A percentile compares a stretch with the other conserved stretches of the same genome.
phyloP scores from a whole-genome alignment of 257 asterid species.

The Leonotis leonurus region DNA sequence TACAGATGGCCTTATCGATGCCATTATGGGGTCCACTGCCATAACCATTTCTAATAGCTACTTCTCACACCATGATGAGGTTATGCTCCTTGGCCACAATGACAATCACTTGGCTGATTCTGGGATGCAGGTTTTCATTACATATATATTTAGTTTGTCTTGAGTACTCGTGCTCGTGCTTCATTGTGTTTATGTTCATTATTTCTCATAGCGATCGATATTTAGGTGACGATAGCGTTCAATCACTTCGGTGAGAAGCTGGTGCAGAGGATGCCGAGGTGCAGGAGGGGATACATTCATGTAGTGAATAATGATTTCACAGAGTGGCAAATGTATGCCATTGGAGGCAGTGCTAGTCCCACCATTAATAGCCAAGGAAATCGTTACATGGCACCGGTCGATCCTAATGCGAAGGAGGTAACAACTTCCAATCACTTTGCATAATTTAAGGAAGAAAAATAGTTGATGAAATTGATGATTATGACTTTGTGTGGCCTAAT shows the following conservation, averaged over 20 bases:
- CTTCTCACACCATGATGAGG: constrained; percentile 70
- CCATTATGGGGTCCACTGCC: constrained; percentile 75
- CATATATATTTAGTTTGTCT: no score
- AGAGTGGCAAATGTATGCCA: constrained; percentile 62
- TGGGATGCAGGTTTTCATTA: constrained; percentile 98
- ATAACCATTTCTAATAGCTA: constrained; percentile 71
- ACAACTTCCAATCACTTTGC: no score
- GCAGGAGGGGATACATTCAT: constrained; percentile 60
- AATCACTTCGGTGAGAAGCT: constrained; percentile 58
- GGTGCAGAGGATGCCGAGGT: constrained; percentile 66
- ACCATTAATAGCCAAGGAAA: constrained; percentile 70
- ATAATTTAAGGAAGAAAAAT: no score
- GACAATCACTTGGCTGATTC: constrained; percentile 53
- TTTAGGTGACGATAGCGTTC: constrained; percentile 59
- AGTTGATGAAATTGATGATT: no score
- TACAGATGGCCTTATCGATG: constrained; percentile 75
- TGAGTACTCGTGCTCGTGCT: background rate
- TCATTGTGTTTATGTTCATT: background rate
- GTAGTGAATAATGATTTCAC: constrained; percentile 63
- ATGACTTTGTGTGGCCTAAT: no score
- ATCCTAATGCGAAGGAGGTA: constrained; percentile 61
- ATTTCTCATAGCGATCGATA: background rate
- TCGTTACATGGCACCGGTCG: constrained; percentile 45
- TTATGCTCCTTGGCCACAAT: constrained; percentile 75
- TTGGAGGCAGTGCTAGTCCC: constrained; percentile 62